Evolutionary conservation across 352 stramenopile genomes (phyloP).

Genomic region (Globisporangium acanthophoron): DNA sequence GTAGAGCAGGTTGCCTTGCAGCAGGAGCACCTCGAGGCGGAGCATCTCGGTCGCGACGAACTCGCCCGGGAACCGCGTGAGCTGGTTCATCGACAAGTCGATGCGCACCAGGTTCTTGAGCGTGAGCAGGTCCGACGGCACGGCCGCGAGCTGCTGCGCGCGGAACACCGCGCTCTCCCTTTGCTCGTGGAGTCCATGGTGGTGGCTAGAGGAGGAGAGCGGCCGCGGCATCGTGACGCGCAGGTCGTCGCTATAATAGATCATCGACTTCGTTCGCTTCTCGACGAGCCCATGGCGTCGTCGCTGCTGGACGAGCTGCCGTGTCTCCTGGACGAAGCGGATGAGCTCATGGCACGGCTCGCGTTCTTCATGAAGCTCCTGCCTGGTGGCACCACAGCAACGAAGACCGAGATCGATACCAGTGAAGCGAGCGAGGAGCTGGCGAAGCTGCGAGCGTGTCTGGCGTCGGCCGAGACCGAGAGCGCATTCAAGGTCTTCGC

Average conservation of each 20-base stretch:
- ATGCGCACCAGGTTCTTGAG: conserved; percentile 44
- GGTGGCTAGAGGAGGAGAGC: neutral
- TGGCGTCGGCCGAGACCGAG: conserved; percentile 7
- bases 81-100: conserved; percentile 54
- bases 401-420: neutral
- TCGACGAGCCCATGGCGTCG: conserved; percentile 26
- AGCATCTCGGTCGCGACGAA: conserved; percentile 34
- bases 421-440: neutral
- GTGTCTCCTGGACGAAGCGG: conserved; percentile 50
- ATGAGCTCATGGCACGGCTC: conserved; percentile 49
- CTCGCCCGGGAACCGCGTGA: conserved; percentile 52
- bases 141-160: conserved; percentile 21
- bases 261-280: neutral
- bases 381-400: neutral
- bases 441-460: neutral
- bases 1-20: conserved; percentile 53
- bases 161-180: conserved; percentile 35
- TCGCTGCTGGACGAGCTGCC: conserved; percentile 58
- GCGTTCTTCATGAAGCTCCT: conserved; percentile 23
- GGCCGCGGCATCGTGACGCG: neutral
- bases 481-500: conserved; percentile 25
- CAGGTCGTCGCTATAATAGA: too few species aligned
- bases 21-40: conserved; percentile 40
- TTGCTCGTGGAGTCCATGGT: conserved; percentile 16
- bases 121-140: conserved; percentile 44